Base-by-base conservation (phyloP, 1,284 basidiomycete genomes). In the Peniophora sp. region DNA sequence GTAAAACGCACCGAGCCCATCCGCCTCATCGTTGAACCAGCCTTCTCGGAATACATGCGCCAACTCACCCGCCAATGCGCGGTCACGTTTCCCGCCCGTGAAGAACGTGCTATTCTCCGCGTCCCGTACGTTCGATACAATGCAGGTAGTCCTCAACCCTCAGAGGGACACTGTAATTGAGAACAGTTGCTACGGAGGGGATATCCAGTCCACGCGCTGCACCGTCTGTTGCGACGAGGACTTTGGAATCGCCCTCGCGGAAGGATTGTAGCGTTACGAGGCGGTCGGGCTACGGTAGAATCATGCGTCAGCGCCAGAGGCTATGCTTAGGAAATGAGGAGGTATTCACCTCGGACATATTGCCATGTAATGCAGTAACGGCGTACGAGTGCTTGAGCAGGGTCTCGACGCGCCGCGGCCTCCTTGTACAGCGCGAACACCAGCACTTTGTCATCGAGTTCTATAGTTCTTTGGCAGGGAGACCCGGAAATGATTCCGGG, bases 401-500 rank as follows among this genome's bases (percentile, higher is more conserved):
- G 59, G 81, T 74, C 65, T 95, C 92, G 3, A 99, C 84, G 16
- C 97, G 90, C 81, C 1, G 95, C 92, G 69, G 99, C 94, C 66
- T 94, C 95, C 72, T 99, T 99, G 77, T 99, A 99, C 45, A 99
- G 75, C 1, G 91, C 96, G 67, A 99, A 99, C 44, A 99, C 82
- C 43, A 99, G 81, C 53, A 94, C 83, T 50, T 92, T 90, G 11
- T 86, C 68, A 34, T n/a, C 16, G 5, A 16, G 8, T 6, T n/a
- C 63, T 73, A 63, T 66, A 20, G 59, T 56, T 73, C 59, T 89
- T 85, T 63, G 83, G 79, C n/a, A 73, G 65, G 3, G 86, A 64
- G 3, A 69, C 67, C 50, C 73, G 77, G 32, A 95, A 77, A 56
- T 83, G 80, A 46, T 77, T 72, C 19, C 83, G 62, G 12, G 76